Evolutionary conservation across 2,329 filamentous ascomycete species (phyloP), one percentile per base, ranked within the genome.

Genomic region (Diaporthe vaccinii): DNA sequence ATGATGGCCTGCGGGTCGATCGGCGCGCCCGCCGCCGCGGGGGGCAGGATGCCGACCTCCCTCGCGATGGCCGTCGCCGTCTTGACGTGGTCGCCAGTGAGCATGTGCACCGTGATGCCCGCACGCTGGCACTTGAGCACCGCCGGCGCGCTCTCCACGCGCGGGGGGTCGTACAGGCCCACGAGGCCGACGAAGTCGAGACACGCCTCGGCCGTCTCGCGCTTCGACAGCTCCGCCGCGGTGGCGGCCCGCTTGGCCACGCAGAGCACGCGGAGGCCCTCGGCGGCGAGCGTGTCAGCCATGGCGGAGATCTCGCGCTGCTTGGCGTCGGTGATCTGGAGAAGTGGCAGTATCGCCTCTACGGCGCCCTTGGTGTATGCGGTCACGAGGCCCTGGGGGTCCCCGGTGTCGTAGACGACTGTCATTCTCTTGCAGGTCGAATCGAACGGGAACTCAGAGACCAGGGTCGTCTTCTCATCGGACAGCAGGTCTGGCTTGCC

Each of bases 371-470:
- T 92, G 80, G 88, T 88, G 77, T 89, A 91, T 25, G 90, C 86
- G 17, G 85, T 83, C 62, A 81, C 80, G 15, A 82, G 57, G 12
- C 80, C 15, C 81, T 80, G 34, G 84, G 83, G 83, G 58, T 79
- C 82, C 10, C 82, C 82, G 58, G 80, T 78, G 14, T 81, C 80
- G 83, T 93, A 94, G 39, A 94, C 88, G 67, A 94, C 92, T 51
- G 91, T 93, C 93, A 95, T 95, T 75, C 92, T 89, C 85, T 95
- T 95, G 82, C 93, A 90, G 51, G 90, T 90, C 0, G 92, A 94
- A 81, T 95, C 93, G 79, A 95, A 95, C 2, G 93, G 92, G 72
- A 92, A 92, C 79, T 95, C 93, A 1, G 90, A 89, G 14, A 93
- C 79, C 59, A 92, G 84, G 53, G 84, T 82, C 74, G 87, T 86